phyloP scores from a whole-genome alignment of 805 yeast genomes.

The Metschnikowia proteae region DNA sequence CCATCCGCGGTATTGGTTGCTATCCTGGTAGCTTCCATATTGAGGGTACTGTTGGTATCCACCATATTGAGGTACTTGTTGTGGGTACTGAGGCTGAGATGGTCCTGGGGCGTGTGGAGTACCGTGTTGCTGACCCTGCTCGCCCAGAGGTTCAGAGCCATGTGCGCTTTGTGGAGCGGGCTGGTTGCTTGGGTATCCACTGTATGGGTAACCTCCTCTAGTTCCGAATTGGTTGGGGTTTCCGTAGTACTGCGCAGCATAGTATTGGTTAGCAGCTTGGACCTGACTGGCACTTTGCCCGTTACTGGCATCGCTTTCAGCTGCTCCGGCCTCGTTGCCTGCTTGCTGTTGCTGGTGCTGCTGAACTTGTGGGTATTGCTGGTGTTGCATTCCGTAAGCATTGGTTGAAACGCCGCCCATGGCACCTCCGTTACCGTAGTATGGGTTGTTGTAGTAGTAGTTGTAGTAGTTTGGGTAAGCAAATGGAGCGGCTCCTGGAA shows the following conservation, averaged over 20 bases:
- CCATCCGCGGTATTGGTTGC: conserved; percentile 44
- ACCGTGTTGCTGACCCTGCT: conserved; percentile 24
- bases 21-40: conserved; percentile 43
- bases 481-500: conserved; percentile 36
- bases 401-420: conserved; percentile 20
- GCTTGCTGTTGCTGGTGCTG: conserved; percentile 15
- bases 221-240: conserved; percentile 21
- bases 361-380: conserved; percentile 19
- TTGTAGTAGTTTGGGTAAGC: conserved; percentile 42
- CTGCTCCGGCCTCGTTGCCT: conserved; percentile 11
- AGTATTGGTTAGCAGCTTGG: conserved; percentile 18
- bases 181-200: conserved; percentile 19
- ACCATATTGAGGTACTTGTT: conserved; percentile 42
- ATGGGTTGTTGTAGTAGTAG: conserved; percentile 41
- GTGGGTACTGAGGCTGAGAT: conserved; percentile 25
- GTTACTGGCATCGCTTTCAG: conserved; percentile 12
- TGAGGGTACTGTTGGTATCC: conserved; percentile 48
- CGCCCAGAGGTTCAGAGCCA: conserved; percentile 16
- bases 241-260: conserved; percentile 18
- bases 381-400: conserved; percentile 21
- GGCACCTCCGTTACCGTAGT: conserved; percentile 33
- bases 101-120: conserved; percentile 21
- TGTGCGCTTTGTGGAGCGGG: conserved; percentile 18
- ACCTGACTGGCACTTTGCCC: conserved; percentile 14
- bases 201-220: conserved; percentile 22